Conservation (phyloP, 371 early-diverging fungal species). For the Quaeritorhiza haematococci region DNA sequence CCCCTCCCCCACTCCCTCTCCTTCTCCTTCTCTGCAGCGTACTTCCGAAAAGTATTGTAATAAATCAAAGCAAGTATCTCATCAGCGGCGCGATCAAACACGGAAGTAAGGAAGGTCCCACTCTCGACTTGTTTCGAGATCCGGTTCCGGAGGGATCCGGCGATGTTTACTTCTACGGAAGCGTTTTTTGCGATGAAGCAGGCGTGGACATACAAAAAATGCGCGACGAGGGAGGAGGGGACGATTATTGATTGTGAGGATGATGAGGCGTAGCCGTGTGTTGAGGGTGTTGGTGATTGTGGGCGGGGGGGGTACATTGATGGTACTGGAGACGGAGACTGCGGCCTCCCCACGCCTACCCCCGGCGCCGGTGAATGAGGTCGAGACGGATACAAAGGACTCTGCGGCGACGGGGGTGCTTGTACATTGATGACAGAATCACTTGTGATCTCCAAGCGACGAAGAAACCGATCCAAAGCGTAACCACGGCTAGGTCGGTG, state of each 20-base stretch:
- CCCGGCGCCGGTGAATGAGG: background rate
- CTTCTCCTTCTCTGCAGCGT: slow-evolving; percentile 8
- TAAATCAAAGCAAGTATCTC: slow-evolving; percentile 20
- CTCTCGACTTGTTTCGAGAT: background rate
- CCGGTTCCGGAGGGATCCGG: background rate
- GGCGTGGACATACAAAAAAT: slow-evolving; percentile 14
- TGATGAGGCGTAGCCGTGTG: too few species aligned
- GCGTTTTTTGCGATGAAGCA: slow-evolving; percentile 6
- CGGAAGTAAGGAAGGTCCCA: too few species aligned
- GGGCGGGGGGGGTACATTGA: too few species aligned
- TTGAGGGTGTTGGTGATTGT: too few species aligned
- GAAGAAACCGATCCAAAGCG: slow-evolving; percentile 9
- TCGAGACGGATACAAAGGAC: too few species aligned
- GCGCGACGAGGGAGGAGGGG: background rate
- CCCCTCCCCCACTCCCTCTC: slow-evolving; percentile 16
- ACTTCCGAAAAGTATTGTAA: slow-evolving; percentile 14
- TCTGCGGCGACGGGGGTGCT: too few species aligned
- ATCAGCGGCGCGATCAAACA: slow-evolving; percentile 22
- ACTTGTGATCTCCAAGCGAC: too few species aligned
- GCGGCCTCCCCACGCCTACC: too few species aligned
- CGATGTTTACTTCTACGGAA: slow-evolving; percentile 6
- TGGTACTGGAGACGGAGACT: too few species aligned
- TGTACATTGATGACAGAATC: background rate
- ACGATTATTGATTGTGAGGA: too few species aligned
- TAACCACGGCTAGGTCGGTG: too few species aligned